Percentiles rank a stretch among this genome's conserved stretches.
Evolutionary conservation across 352 stramenopile species (phyloP).

Genomic region (Halophytophthora polymorphica): DNA sequence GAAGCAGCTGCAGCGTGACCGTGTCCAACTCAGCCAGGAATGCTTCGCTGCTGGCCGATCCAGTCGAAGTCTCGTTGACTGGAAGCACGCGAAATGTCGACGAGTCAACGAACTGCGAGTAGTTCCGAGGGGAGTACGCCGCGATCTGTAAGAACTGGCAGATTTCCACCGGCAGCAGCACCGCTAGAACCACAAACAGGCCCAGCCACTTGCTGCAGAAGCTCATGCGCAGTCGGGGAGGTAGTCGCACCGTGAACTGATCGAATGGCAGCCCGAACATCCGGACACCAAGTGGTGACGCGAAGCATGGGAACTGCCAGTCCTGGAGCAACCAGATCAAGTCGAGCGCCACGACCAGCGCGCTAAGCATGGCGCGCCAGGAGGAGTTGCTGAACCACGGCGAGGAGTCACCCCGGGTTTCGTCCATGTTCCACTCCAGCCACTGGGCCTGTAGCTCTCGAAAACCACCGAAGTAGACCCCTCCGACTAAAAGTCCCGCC

Average conservation of each 20-base stretch:
- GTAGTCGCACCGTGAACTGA: conserved; percentile 17
- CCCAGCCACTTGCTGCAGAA: conserved; percentile 48
- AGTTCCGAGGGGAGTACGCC: conserved; percentile 32
- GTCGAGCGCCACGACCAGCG: conserved; percentile 38
- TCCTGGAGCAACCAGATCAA: conserved; percentile 52
- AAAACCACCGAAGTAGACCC: conserved; percentile 28
- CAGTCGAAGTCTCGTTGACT: conserved; percentile 5
- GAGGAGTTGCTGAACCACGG: conserved; percentile 37
- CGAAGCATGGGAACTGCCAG: conserved; percentile 48
- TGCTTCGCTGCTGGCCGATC: neutral
- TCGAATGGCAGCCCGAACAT: conserved; percentile 45
- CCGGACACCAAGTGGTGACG: conserved; percentile 22
- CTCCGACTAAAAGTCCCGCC: conserved; percentile 16
- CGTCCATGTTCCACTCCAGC: conserved; percentile 20
- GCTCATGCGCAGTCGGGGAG: conserved; percentile 12
- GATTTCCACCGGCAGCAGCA: conserved; percentile 47
- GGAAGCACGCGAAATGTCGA: conserved; percentile 26
- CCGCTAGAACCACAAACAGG: conserved; percentile 44
- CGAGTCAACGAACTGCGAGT: conserved; percentile 27
- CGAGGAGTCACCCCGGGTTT: conserved; percentile 3
- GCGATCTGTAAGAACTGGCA: conserved; percentile 47
- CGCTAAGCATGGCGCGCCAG: conserved; percentile 33
- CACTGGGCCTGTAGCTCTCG: conserved; percentile 19
- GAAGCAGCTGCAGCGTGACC: conserved; percentile 18
- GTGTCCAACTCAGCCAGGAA: conserved; percentile 4